Base-by-base conservation (phyloP, 148 eudicot genomes). In the Camellia sinensis region DNA sequence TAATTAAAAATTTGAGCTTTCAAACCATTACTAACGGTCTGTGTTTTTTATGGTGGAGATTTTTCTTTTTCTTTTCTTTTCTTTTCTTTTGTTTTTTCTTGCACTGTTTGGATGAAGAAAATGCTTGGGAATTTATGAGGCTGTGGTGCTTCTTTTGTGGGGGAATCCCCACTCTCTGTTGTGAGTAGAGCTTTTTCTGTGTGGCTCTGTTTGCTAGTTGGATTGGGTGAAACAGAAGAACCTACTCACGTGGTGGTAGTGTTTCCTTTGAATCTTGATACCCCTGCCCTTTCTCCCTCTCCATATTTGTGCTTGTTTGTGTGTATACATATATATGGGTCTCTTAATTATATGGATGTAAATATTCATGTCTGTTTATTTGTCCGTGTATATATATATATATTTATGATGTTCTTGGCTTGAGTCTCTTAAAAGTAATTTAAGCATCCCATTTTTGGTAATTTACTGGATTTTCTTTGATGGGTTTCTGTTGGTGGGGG, bases 61-160 rank as follows among this genome's bases (percentile, higher is more conserved):
- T 79, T 82, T 60, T 84, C 76, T 73, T 75, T 74, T 54, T 77
- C 18, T 41, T 52, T 80, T 59, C 56, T 15, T 56, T 66, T 43
- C 0, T 14, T 9, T 0, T 63, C 7, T 45, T 45, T 41, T 2
- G 46, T 62, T 50, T 61, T 78, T 52, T 29, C 64, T 79, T 68
- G 72, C 59, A 78, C 63, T 80, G 29, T 62, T 15, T 80, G 82
- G 56, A 71, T 75, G 65, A 83, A 81, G 70, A 52, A 65, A 72
- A 68, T 76, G 59, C 61, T 75, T 19, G 70, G 29, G 45, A 45
- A 44, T 63, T 80, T 81, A 59, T 68, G 84, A 81, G 84, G 84
- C 80, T 84, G 86, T 71, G 91, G 84, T 86, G 83, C 81, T 82
- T 84, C 85, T 84, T 65, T 81, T 80, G 82, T 80, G 71, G 43